Evolutionary conservation across 2,329 filamentous ascomycete species (phyloP), one percentile per base, ranked within the genome.

Genomic region (Calonectria pteridis): DNA sequence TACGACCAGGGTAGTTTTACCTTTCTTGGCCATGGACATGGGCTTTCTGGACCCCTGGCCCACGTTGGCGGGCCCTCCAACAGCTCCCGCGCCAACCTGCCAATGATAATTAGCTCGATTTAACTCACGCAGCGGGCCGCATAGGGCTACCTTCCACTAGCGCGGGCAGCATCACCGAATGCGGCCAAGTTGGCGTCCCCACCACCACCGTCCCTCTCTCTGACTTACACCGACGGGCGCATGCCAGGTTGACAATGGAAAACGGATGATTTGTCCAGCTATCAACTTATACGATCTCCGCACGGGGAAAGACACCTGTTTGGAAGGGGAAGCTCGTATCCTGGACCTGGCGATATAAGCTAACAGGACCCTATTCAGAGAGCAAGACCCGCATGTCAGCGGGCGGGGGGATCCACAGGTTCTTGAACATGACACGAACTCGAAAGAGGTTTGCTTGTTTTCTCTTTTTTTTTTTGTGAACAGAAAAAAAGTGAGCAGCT

Each of bases 81-180:
- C 63, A 26, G 9, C 16, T 55, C 51, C 51, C 31, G 53, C n/a
- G 33, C 37, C 23, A 65, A 33, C 23, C 37, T 37, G 51, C 70
- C 73, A 75, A 73, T 75, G 46, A 67, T 49, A 75, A 75, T 64
- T 71, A 73, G 53, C 73, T 73, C 73, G 37, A 75, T 73, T 49
- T 70, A 67, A 40, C 73, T 75, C 73, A 58, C 69, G 31, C 64
- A 69, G n/a, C 26, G 67, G 67, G 55, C 28, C 53, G 31, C 7
- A 14, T 40, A 28, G 26, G 28, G 37, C 37, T 50, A 58, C 28
- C 26, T 37, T 28, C 28, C 43, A 35, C 62, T 64, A 62, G 53
- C 37, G 28, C 46, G 20, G 35, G 29, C 35, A 28, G 58, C 28
- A 18, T 26, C 28, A 6, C 16, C 18, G 23, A 50, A 35, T 16